Base-by-base conservation (phyloP, 352 stramenopile species). In the Phytopythium boreale region DNA sequence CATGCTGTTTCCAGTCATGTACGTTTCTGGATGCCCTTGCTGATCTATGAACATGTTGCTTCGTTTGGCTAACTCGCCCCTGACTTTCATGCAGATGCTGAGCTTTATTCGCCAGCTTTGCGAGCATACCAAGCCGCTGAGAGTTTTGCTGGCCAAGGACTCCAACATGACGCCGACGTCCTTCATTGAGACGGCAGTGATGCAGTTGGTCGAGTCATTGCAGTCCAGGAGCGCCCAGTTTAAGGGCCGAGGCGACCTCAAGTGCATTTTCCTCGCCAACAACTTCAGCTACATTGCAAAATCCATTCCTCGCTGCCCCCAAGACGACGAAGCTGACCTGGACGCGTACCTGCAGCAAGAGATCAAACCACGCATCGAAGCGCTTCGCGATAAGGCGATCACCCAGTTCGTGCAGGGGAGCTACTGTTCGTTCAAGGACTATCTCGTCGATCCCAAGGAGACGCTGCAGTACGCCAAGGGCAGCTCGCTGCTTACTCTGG, bases 201-300 rank as follows among this genome's bases (percentile, higher is more conserved):
- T 82, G 65, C 85, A 95, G 59, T 67, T 95, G 4, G 70, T 90
- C 7, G 79, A 89, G 36, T 66, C 74, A 31, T 68, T 95, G 12
- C 74, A 80, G 51, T 50, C 67, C 14, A 92, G 89, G 52, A 79
- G 66, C 12, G 64, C 77, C 0, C 75, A 83, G 47, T 66, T 80
- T 34, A 90, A 89, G 68, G 76, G 71, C 2, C 78, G 82, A 63
- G 64, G 68, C 22, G 78, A 87, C 20, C 65, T 92, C 22, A 89
- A 87, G 50, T 75, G 82, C 20, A 71, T 98, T n/a, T 98, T 98
- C 67, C 82, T 98, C 29, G 87, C 93, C 46, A 98, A 98, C 77
- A 98, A 98, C 67, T 94, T 88, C 19, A 91, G 90, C 47, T 98
- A 96, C 66, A 75, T 98, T 17, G 70, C 85, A 12, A 92, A 89